These are phyloP conservation scores for Leccinum olivaceopallidum DNA, from an alignment of 768 basidiomycete species.

Conservation along the genomic window DNA sequence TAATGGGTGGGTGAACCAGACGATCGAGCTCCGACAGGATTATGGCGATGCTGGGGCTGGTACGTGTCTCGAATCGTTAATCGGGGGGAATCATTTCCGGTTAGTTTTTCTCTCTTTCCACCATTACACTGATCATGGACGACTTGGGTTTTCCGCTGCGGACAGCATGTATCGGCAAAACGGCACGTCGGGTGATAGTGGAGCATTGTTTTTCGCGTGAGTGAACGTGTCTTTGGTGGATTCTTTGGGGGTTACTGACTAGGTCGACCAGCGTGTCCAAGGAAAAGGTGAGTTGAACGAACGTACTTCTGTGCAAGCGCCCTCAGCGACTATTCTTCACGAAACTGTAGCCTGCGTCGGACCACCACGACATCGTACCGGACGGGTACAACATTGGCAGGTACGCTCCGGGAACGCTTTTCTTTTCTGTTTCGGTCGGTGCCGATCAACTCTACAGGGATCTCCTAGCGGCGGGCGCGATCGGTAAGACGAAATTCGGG, in stretches of 20 bases:
- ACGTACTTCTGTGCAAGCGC: neutral
- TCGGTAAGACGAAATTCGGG: no score
- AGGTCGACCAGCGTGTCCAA: constrained; percentile 42
- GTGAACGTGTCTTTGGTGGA: constrained; percentile 16
- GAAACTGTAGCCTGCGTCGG: no score
- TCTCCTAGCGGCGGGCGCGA: neutral
- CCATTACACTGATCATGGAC: neutral
- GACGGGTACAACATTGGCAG: no score
- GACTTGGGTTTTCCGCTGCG: neutral
- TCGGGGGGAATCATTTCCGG: constrained; percentile 54
- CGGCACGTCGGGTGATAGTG: constrained; percentile 49
- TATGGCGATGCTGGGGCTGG: constrained; percentile 37
- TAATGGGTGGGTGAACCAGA: constrained; percentile 44
- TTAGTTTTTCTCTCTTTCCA: constrained; percentile 5
- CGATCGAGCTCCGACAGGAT: constrained; percentile 46
- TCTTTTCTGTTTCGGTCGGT: neutral
- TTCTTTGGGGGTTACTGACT: neutral
- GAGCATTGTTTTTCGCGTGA: constrained; percentile 60
- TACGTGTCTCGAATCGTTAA: constrained; percentile 45
- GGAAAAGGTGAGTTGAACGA: constrained; percentile 38
- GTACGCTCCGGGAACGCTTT: no score
- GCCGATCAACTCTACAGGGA: constrained; percentile 29
- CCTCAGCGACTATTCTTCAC: no score
- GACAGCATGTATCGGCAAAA: constrained; percentile 55
- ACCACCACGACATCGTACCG: no score